Evolutionary conservation across 1,284 basidiomycete genomes (phyloP).

Genomic region (Trametes sp.): DNA sequence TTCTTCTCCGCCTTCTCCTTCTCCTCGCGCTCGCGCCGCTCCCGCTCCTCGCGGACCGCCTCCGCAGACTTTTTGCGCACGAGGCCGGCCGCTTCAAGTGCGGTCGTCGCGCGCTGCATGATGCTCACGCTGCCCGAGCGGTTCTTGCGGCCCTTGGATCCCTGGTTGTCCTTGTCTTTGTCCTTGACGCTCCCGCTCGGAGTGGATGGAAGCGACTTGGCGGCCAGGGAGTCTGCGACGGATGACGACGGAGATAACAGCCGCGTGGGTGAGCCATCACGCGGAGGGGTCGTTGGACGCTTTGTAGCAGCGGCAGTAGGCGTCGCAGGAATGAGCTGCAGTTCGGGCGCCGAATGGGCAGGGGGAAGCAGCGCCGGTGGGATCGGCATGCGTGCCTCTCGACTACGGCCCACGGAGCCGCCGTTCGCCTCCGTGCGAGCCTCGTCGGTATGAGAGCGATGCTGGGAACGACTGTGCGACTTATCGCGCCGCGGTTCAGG

Average conservation of each 20-base stretch:
- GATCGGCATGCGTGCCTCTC: constrained; percentile 32
- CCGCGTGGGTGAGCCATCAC: constrained; percentile 54
- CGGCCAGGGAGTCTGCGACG: constrained; percentile 52
- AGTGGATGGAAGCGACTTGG: constrained; percentile 69
- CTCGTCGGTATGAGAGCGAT: constrained; percentile 19
- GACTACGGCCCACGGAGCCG: constrained; percentile 30
- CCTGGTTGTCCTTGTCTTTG: constrained; percentile 46
- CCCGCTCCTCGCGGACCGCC: constrained; percentile 52
- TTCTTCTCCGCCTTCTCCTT: constrained; percentile 51
- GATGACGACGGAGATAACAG: constrained; percentile 70
- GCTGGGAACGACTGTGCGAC: constrained; percentile 24
- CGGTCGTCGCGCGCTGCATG: constrained; percentile 92
- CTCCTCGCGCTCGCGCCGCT: constrained; percentile 57
- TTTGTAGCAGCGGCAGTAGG: constrained; percentile 58
- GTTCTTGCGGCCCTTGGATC: constrained; percentile 65
- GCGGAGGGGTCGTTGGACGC: constrained; percentile 60
- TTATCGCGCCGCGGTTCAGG: constrained; percentile 22
- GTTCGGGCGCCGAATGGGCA: constrained; percentile 55
- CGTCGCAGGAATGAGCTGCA: constrained; percentile 77
- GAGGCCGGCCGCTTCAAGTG: constrained; percentile 80
- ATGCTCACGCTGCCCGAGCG: constrained; percentile 90
- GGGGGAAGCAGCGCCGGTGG: constrained; percentile 32
- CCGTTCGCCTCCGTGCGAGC: constrained; percentile 27
- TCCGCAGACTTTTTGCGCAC: constrained; percentile 84
- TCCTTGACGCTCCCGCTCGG: constrained; percentile 63